phyloP scores from a whole-genome alignment of 139 green algal genomes.

The Coelastrella sp. region DNA sequence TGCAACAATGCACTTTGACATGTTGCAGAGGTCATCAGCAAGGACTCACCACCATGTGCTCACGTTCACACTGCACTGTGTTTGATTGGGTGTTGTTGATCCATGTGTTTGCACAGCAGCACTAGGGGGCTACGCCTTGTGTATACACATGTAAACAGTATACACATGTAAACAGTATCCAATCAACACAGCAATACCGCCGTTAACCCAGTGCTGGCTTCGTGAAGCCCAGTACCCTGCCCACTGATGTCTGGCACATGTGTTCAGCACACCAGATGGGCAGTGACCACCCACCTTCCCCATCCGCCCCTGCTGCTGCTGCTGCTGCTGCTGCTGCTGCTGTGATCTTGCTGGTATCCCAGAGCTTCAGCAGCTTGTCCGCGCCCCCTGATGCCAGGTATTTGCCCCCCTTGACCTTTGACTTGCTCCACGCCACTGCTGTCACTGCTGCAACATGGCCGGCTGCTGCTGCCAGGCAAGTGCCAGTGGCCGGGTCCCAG shows the following conservation, averaged over 20 bases:
- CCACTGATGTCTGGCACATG: neutral
- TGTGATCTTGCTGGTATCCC: slow-evolving; percentile 67
- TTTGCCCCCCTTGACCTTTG: slow-evolving; percentile 5
- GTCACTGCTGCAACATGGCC: slow-evolving; percentile 90
- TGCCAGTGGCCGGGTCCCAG: slow-evolving; percentile 75
- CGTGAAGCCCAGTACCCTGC: too few relatives aligned
- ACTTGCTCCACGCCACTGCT: slow-evolving; percentile 80
- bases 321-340: slow-evolving; percentile 26
- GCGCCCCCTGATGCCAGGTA: slow-evolving; percentile 83
- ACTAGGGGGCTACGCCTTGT: too few relatives aligned
- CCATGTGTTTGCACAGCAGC: too few relatives aligned
- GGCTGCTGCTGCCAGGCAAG: slow-evolving; percentile 72
- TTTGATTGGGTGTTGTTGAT: too few relatives aligned
- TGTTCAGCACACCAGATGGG: neutral
- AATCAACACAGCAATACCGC: neutral
- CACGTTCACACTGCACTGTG: too few relatives aligned
- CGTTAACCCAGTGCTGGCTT: too few relatives aligned
- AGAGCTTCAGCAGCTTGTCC: slow-evolving; percentile 93
- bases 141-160: too few relatives aligned
- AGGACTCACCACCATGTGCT: too few relatives aligned
- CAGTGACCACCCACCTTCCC: neutral
- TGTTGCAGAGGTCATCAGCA: neutral
- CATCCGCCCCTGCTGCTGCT: neutral
- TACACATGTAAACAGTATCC: too few relatives aligned
- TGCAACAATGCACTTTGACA: neutral